Base-by-base conservation (phyloP, 768 basidiomycete genomes). In the Amanita rimosa region DNA sequence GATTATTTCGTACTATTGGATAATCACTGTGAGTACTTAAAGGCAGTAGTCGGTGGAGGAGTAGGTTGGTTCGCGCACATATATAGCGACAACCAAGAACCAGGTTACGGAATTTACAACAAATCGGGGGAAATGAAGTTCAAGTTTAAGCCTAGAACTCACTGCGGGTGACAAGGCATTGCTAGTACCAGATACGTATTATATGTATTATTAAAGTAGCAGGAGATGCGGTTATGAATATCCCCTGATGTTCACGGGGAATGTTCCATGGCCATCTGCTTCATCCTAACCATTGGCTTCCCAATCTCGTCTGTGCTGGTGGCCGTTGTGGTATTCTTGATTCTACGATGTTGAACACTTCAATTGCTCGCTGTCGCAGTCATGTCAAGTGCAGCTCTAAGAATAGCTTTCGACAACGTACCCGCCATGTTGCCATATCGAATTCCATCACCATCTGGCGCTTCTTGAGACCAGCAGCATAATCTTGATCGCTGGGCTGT, bases 381-480 rank as follows among this genome's bases (percentile, higher is more conserved):
- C 14, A 6, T 22, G 24, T 39, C 49, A 37, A 3, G 14, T 43
- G 11, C 8, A 13, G 41, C n/a, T 24, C 26, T 33, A n/a, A 41
- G 16, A 38, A 50, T n/a, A 37, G 10, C 35, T 16, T 24, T 31
- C 29, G 34, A 19, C n/a, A 11, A 61, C 73, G 43, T 54, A 92
- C 94, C 76, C 74, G 66, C 94, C 94, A 99, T 0, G 84, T 83
- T 3, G 79, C 75, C 79, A 87, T 83, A 55, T 95, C 93, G 56
- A 97, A 81, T 62, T 97, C 93, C 54, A 96, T 71, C 0, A 99
- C 86, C 53, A 91, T 76, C 62, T 99, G 95, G 39, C 79, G 76
- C 58, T 86, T 91, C 53, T 72, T 71, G 33, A 87, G 67, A 1
- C 84, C 82, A 0, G 71, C 68, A 1, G 64, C 65, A 52, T 82